These are phyloP conservation scores for Pseudogymnoascus sp. DNA, from an alignment of 2,329 filamentous ascomycete genomes.

Conservation along the genomic window DNA sequence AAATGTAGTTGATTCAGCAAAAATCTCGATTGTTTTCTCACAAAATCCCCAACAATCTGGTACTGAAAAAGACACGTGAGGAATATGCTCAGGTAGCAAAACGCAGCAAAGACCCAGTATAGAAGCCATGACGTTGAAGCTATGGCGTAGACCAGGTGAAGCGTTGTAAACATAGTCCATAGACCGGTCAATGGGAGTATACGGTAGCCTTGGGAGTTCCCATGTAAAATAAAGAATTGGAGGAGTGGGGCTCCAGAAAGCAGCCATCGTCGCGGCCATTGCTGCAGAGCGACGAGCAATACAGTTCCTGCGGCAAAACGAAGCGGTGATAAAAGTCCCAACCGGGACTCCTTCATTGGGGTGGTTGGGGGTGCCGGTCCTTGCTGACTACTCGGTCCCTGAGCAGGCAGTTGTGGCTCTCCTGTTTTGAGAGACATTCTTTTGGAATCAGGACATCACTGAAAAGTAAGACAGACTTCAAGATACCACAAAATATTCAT, in stretches of 20 bases:
- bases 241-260: slow-evolving; percentile 36
- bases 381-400: background rate
- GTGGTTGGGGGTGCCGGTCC: background rate
- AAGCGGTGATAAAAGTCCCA: slow-evolving; percentile 2
- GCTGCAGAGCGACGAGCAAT: slow-evolving; percentile 19
- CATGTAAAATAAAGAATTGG: slow-evolving; percentile 29
- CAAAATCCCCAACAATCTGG: slow-evolving; percentile 15
- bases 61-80: slow-evolving; percentile 42
- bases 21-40: slow-evolving; percentile 30
- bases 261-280: slow-evolving; percentile 32
- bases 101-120: slow-evolving; percentile 34
- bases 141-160: slow-evolving; percentile 41
- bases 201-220: slow-evolving; percentile 29
- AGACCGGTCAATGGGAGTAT: slow-evolving; percentile 38
- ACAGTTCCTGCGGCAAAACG: slow-evolving; percentile 9
- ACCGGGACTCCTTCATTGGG: background rate
- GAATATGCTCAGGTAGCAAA: slow-evolving; percentile 36
- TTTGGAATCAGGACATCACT: background rate
- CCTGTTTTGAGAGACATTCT: background rate
- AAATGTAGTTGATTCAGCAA: slow-evolving; percentile 37
- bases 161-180: slow-evolving; percentile 38
- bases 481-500: background rate
- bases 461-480: background rate
- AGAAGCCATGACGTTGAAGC: slow-evolving; percentile 46
- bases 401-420: background rate